Percentiles rank a stretch among this genome's conserved stretches.
These are phyloP conservation scores for Pinus taeda DNA, from an alignment of 75 land plant species.

Conservation along the genomic window DNA sequence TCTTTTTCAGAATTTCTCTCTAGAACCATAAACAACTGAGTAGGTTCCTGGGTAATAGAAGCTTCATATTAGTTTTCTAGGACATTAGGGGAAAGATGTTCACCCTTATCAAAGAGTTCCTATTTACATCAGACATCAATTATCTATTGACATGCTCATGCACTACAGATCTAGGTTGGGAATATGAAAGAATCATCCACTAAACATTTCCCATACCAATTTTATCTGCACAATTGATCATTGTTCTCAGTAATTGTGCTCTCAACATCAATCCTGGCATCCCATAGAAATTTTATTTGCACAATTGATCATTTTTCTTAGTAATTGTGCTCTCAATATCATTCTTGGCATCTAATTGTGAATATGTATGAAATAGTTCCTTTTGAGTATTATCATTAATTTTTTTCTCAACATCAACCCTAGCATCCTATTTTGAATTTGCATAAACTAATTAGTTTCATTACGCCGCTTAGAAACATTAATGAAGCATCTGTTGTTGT, in stretches of 20 bases:
- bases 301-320: too few species aligned
- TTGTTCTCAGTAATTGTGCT: background rate
- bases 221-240: constrained; percentile 19
- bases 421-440: too few species aligned
- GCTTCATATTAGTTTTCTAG: too few species aligned
- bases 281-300: too few species aligned
- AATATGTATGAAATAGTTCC: constrained; percentile 21
- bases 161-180: constrained; percentile 32
- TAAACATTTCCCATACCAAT: constrained; percentile 18
- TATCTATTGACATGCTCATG: constrained; percentile 20
- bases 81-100: constrained; percentile 17
- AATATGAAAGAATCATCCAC: constrained; percentile 72
- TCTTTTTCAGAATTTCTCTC: constrained; percentile 11
- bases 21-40: constrained; percentile 58
- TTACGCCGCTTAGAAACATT: constrained; percentile 27
- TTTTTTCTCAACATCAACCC: too few species aligned
- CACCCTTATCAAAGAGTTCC: constrained; percentile 29
- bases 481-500: constrained; percentile 37
- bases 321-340: too few species aligned
- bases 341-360: too few species aligned
- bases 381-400: constrained; percentile 4
- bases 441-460: too few species aligned
- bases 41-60: constrained; percentile 43
- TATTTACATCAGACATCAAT: constrained; percentile 33
- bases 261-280: constrained; percentile 15